A percentile compares a stretch with the other conserved stretches of the same genome.
Evolutionary conservation across 2,329 filamentous ascomycete genomes (phyloP).

Genomic region (Xylariaceae sp.): DNA sequence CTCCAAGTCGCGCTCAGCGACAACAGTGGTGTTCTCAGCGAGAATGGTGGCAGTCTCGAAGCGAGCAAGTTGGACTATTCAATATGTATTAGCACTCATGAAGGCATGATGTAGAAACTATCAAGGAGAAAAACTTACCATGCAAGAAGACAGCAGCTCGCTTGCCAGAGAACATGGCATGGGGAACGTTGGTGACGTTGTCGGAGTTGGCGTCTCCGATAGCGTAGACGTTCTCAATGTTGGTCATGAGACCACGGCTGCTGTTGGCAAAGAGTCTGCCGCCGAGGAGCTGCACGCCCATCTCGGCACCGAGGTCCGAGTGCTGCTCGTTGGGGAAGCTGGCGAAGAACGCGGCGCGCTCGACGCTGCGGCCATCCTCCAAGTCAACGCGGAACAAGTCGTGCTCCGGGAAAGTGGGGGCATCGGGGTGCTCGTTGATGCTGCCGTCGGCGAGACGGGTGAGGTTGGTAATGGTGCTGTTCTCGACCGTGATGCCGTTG

Average conservation of each 20-base stretch:
- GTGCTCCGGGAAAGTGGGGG: constrained; percentile 43
- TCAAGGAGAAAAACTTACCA: constrained; percentile 36
- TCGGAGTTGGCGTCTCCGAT: constrained; percentile 57
- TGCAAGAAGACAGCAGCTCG: constrained; percentile 52
- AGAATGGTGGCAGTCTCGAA: constrained; percentile 37
- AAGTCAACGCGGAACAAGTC: constrained; percentile 54
- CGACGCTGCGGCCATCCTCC: constrained; percentile 35
- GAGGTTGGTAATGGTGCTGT: constrained; percentile 47
- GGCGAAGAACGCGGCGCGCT: constrained; percentile 48
- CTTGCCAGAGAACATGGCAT: constrained; percentile 57
- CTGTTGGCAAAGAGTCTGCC: constrained; percentile 41
- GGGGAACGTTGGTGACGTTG: constrained; percentile 55
- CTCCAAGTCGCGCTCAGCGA: constrained; percentile 31
- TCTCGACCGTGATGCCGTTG: constrained; percentile 50
- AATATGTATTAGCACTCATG: constrained; percentile 1
- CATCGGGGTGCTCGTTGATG: constrained; percentile 35
- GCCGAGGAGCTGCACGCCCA: constrained; percentile 43
- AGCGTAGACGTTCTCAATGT: constrained; percentile 49
- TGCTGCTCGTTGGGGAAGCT: constrained; percentile 44
- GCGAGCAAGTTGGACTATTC: constrained; percentile 38
- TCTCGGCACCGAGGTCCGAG: constrained; percentile 41
- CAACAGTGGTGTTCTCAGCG: constrained; percentile 27
- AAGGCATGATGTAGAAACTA: background rate
- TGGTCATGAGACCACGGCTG: constrained; percentile 44
- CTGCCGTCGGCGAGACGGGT: constrained; percentile 41